These are phyloP conservation scores for Penicillium sp. DNA, from an alignment of 2,329 filamentous ascomycete species.

Conservation along the genomic window DNA sequence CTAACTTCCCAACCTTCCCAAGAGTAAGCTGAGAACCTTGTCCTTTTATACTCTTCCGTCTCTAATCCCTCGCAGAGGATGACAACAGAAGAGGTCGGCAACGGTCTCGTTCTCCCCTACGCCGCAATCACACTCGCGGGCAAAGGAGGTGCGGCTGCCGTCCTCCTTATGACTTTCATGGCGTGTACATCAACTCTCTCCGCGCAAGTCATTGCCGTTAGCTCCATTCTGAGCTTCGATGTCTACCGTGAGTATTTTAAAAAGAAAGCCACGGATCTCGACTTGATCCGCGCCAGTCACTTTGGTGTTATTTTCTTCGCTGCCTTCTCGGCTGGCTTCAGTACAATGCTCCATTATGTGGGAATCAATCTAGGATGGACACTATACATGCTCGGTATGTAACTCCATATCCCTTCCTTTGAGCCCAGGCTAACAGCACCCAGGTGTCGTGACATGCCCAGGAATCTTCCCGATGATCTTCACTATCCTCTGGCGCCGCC, in stretches of 20 bases:
- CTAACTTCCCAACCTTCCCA: slow-evolving; percentile 58
- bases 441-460: slow-evolving; percentile 55
- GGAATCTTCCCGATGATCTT: slow-evolving; percentile 58
- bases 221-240: slow-evolving; percentile 57
- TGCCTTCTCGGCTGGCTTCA: slow-evolving; percentile 54
- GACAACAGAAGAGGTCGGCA: slow-evolving; percentile 39
- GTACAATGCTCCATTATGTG: slow-evolving; percentile 56
- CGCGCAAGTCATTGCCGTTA: slow-evolving; percentile 57
- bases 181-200: slow-evolving; percentile 52
- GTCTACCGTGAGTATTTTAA: slow-evolving; percentile 57
- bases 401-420: background rate
- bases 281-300: slow-evolving; percentile 56
- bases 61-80: slow-evolving; percentile 30
- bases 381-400: slow-evolving; percentile 53
- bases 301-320: slow-evolving; percentile 57
- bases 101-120: slow-evolving; percentile 42
- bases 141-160: slow-evolving; percentile 40
- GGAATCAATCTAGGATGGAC: slow-evolving; percentile 59
- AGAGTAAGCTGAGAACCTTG: slow-evolving; percentile 29
- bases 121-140: slow-evolving; percentile 42
- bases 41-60: background rate
- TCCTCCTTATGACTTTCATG: slow-evolving; percentile 46
- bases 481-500: slow-evolving; percentile 55
- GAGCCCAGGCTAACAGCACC: background rate
- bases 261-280: slow-evolving; percentile 46